phyloP scores from a whole-genome alignment of 1,139 yeast species.

The Barnettozyma hawaiiensis region DNA sequence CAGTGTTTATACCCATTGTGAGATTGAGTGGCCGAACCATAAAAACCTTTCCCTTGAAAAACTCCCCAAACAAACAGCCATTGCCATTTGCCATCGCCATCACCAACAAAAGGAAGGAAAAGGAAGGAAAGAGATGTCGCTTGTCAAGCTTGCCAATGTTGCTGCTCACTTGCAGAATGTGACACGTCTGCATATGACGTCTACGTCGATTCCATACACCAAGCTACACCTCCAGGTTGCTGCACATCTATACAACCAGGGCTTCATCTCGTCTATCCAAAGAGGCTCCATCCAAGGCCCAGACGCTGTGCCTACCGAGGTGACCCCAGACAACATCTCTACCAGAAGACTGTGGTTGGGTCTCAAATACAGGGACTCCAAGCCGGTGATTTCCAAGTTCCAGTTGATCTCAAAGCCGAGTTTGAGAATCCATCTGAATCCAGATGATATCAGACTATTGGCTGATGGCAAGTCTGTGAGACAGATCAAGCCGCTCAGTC shows the following conservation, averaged over 20 bases:
- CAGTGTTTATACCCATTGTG: no score
- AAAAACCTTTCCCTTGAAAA: not conserved
- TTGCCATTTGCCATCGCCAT: no score
- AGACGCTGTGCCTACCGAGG: constrained; percentile 65
- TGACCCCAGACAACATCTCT: constrained; percentile 82
- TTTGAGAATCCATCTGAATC: constrained; percentile 58
- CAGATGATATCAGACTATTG: constrained; percentile 62
- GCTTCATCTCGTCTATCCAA: constrained; percentile 78
- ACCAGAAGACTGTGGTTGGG: constrained; percentile 90
- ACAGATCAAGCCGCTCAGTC: constrained; percentile 73
- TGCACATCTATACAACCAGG: constrained; percentile 81
- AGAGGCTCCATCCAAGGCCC: constrained; percentile 92
- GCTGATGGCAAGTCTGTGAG: constrained; percentile 75
- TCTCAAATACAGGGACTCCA: constrained; percentile 76
- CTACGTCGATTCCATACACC: constrained; percentile 81
- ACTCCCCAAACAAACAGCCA: no score
- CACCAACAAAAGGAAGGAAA: not conserved
- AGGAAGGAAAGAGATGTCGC: constrained; percentile 68
- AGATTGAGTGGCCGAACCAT: constrained; percentile 1
- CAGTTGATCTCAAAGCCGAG: constrained; percentile 82
- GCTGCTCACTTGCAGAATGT: constrained; percentile 92
- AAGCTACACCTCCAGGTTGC: constrained; percentile 80
- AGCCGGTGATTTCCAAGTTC: constrained; percentile 69
- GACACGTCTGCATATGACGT: constrained; percentile 63
- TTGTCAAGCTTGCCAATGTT: constrained; percentile 75